Evolutionary conservation across 352 stramenopile species (phyloP).

Genomic region (Globisporangium cystogenes): DNA sequence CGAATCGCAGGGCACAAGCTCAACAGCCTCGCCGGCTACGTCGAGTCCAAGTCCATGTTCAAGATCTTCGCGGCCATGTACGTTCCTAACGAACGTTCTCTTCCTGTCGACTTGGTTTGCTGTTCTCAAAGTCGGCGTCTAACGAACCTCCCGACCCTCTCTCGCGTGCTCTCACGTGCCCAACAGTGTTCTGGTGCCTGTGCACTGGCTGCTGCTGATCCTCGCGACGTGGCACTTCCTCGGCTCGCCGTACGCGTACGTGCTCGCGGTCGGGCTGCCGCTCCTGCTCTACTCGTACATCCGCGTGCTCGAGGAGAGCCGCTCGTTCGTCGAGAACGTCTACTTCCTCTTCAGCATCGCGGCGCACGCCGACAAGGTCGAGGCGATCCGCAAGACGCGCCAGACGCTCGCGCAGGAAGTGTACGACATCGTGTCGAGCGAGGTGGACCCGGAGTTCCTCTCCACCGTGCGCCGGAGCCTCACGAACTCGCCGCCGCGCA

Average conservation of each 20-base stretch:
- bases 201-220: too few species aligned
- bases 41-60: constrained; percentile 78
- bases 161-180: too few species aligned
- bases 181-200: too few species aligned
- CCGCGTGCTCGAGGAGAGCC: constrained; percentile 68
- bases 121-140: too few species aligned
- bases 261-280: constrained; percentile 44
- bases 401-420: constrained; percentile 47
- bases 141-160: too few species aligned
- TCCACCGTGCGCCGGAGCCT: constrained; percentile 48
- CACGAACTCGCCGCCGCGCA: constrained; percentile 27
- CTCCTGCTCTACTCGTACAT: constrained; percentile 77
- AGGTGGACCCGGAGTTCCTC: constrained; percentile 53
- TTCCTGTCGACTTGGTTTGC: too few species aligned
- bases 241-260: constrained; percentile 53
- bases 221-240: constrained; percentile 46
- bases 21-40: constrained; percentile 57
- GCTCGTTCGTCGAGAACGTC: constrained; percentile 73
- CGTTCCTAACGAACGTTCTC: constrained; percentile 6
- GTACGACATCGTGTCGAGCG: constrained; percentile 41
- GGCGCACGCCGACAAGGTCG: constrained; percentile 50
- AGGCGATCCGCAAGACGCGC: constrained; percentile 45
- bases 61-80: constrained; percentile 71
- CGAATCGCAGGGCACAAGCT: constrained; percentile 47
- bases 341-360: constrained; percentile 72